Evolutionary conservation across 2,329 filamentous ascomycete species (phyloP).

Genomic region (Capronia coronata): DNA sequence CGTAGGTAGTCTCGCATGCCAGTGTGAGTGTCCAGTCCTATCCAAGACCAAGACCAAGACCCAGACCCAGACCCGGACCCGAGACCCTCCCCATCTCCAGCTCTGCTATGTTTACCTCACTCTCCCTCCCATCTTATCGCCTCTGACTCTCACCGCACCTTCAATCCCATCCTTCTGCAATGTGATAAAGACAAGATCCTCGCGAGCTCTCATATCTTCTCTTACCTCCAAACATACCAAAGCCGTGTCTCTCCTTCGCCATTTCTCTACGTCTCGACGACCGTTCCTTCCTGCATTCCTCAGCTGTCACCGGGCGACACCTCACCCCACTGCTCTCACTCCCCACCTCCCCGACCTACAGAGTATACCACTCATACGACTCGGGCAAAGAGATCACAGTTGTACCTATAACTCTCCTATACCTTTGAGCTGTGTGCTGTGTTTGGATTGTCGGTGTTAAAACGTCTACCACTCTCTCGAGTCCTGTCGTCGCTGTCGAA

Average conservation of each 20-base stretch:
- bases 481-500: constrained; percentile 5
- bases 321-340: constrained; percentile 13
- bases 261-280: constrained; percentile 19
- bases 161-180: constrained; percentile 22
- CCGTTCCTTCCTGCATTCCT: constrained; percentile 22
- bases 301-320: constrained; percentile 18
- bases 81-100: constrained; percentile 13
- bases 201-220: constrained; percentile 16
- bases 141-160: constrained; percentile 8
- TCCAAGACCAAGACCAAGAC: no score
- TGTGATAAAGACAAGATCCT: constrained; percentile 19
- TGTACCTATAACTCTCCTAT: constrained; percentile 21
- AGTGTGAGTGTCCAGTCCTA: no score
- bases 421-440: constrained; percentile 15
- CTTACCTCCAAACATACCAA: constrained; percentile 16
- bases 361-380: constrained; percentile 4
- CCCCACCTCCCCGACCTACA: constrained; percentile 5
- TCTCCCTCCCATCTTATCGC: background rate
- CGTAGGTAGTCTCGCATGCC: background rate
- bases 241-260: constrained; percentile 23
- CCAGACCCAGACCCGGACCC: no score
- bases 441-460: constrained; percentile 8
- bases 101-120: constrained; percentile 16
- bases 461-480: background rate
- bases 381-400: constrained; percentile 7